phyloP scores from a whole-genome alignment of 192 early-diverging fungal genomes.

The Coemansia sp. region DNA sequence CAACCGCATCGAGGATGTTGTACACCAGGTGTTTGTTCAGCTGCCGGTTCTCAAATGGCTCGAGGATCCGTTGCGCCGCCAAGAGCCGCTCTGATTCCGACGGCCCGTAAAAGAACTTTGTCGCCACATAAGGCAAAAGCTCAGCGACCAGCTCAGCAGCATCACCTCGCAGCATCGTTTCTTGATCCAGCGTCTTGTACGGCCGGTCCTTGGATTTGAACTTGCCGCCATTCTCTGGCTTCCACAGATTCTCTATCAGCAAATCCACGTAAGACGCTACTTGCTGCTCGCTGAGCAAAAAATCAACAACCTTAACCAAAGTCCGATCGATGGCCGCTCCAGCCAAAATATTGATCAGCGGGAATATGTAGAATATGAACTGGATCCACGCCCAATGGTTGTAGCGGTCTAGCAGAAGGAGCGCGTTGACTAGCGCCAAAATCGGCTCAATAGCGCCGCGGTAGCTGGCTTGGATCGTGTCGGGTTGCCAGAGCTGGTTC shows the following conservation, averaged over 20 bases:
- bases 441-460: conserved; percentile 46
- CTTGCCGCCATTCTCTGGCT: conserved; percentile 42
- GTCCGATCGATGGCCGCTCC: conserved; percentile 51
- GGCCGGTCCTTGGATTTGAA: conserved; percentile 35
- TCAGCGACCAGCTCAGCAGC: conserved; percentile 48
- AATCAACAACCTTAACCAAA: conserved; percentile 43
- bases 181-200: conserved; percentile 53
- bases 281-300: conserved; percentile 49
- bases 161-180: conserved; percentile 40
- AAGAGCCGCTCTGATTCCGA: conserved; percentile 34
- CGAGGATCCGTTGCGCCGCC: conserved; percentile 47
- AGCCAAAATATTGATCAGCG: conserved; percentile 49
- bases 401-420: conserved; percentile 44
- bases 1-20: conserved; percentile 47
- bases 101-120: conserved; percentile 48
- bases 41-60: conserved; percentile 56
- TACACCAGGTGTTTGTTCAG: conserved; percentile 56
- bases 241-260: conserved; percentile 42
- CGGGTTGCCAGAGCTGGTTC: conserved; percentile 51
- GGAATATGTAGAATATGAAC: conserved; percentile 53
- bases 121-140: conserved; percentile 44
- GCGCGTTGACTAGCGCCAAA: conserved; percentile 34
- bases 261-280: conserved; percentile 33
- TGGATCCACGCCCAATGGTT: conserved; percentile 56
- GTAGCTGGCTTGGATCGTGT: conserved; percentile 31